phyloP scores from a whole-genome alignment of 1,139 yeast species.

The Debaryomyces robertsiae region DNA sequence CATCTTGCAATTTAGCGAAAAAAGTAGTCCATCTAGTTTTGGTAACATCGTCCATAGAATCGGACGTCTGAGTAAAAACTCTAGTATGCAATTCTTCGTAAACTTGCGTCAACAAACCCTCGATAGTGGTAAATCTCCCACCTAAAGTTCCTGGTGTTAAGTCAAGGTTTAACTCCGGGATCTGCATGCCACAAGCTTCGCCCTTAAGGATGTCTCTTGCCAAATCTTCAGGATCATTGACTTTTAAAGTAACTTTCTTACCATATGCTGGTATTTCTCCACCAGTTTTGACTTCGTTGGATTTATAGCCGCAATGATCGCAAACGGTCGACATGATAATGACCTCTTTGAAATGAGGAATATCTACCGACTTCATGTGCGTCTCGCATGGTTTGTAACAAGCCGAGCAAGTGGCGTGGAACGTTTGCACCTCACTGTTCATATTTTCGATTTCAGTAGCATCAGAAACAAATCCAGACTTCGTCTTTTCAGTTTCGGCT shows the following conservation, averaged over 20 bases:
- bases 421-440: slow-evolving; percentile 87
- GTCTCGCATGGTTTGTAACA: slow-evolving; percentile 84
- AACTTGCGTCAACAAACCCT: slow-evolving; percentile 89
- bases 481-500: slow-evolving; percentile 38
- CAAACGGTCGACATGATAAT: slow-evolving; percentile 95
- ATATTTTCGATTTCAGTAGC: slow-evolving; percentile 83
- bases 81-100: slow-evolving; percentile 83
- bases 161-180: slow-evolving; percentile 90
- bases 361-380: slow-evolving; percentile 94
- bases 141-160: slow-evolving; percentile 97
- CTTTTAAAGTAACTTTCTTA: slow-evolving; percentile 66
- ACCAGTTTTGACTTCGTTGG: slow-evolving; percentile 98
- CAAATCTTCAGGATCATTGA: slow-evolving; percentile 91
- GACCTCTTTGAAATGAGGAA: slow-evolving; percentile 98
- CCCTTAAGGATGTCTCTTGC: slow-evolving; percentile 93
- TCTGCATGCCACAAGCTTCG: slow-evolving; percentile 82
- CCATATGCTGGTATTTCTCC: slow-evolving; percentile 94
- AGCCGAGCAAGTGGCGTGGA: slow-evolving; percentile 89
- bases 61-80: slow-evolving; percentile 85
- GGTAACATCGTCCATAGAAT: slow-evolving; percentile 83
- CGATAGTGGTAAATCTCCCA: slow-evolving; percentile 95
- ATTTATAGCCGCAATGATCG: slow-evolving; percentile 90
- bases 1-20: slow-evolving; percentile 73
- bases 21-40: slow-evolving; percentile 80
- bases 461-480: slow-evolving; percentile 63